phyloP scores from a whole-genome alignment of 345 rosid species.

The Moricandia arvensis region DNA sequence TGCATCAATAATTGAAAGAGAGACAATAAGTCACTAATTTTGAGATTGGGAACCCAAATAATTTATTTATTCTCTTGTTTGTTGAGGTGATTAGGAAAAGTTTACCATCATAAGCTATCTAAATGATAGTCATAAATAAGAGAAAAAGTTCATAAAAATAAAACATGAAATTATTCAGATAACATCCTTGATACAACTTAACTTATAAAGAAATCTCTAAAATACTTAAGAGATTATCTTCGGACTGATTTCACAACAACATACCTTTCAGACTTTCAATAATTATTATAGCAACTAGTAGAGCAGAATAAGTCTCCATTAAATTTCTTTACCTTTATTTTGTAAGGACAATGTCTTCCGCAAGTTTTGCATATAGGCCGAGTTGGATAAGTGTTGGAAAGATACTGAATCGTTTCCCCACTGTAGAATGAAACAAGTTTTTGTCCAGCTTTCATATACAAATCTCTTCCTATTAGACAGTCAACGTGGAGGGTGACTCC shows the following conservation, averaged over 20 bases:
- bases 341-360: not conserved
- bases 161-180: not conserved
- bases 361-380: slow-evolving; percentile 15
- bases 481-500: not conserved
- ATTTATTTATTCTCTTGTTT: not conserved
- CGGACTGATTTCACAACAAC: not conserved
- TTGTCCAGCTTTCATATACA: not conserved
- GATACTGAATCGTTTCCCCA: not conserved
- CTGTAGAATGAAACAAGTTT: not conserved
- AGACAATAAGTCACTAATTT: not conserved
- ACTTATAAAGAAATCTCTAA: not conserved
- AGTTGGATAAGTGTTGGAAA: not conserved
- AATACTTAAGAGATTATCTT: not conserved
- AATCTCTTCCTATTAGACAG: slow-evolving; percentile 1
- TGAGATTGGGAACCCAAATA: not conserved
- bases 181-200: not conserved
- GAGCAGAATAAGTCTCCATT: not conserved
- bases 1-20: not conserved
- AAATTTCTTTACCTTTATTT: not conserved
- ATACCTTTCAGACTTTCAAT: not conserved
- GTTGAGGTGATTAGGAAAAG: not conserved
- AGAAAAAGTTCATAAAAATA: not conserved
- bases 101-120: not conserved
- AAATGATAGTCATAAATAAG: not conserved
- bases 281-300: not conserved